Conservation (phyloP, 2,329 filamentous ascomycete species). For the Cryoendolithus antarcticus region DNA sequence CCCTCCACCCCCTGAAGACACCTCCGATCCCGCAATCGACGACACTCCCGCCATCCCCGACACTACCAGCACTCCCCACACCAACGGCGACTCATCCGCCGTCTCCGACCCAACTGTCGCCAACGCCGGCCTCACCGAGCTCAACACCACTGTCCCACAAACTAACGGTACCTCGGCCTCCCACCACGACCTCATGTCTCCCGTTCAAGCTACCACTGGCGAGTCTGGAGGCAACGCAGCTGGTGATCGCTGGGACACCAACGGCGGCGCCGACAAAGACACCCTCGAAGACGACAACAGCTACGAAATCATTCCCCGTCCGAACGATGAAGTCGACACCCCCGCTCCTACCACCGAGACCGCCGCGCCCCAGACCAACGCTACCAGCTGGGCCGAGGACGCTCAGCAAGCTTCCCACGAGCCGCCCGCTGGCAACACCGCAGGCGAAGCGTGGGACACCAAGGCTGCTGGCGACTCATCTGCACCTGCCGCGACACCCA, state of each 20-base stretch:
- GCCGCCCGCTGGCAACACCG: constrained; percentile 16
- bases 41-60: constrained; percentile 27
- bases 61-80: constrained; percentile 23
- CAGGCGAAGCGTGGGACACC: constrained; percentile 20
- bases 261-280: constrained; percentile 35
- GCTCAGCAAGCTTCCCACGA: constrained; percentile 17
- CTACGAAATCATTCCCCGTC: constrained; percentile 65
- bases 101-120: constrained; percentile 55
- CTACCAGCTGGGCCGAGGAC: constrained; percentile 74
- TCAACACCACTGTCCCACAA: constrained; percentile 33
- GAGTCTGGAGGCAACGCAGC: constrained; percentile 33
- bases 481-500: constrained; percentile 5
- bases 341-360: constrained; percentile 42
- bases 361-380: constrained; percentile 42
- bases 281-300: constrained; percentile 42
- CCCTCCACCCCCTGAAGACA: constrained; percentile 43
- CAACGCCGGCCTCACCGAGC: constrained; percentile 56
- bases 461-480: constrained; percentile 29
- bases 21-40: constrained; percentile 36
- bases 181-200: constrained; percentile 10
- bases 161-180: constrained; percentile 21
- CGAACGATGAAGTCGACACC: constrained; percentile 62
- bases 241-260: constrained; percentile 55
- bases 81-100: constrained; percentile 8
- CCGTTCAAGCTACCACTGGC: constrained; percentile 23